Evolutionary conservation across 1,284 basidiomycete genomes (phyloP).

Genomic region (Fomitopsis schrenkii): DNA sequence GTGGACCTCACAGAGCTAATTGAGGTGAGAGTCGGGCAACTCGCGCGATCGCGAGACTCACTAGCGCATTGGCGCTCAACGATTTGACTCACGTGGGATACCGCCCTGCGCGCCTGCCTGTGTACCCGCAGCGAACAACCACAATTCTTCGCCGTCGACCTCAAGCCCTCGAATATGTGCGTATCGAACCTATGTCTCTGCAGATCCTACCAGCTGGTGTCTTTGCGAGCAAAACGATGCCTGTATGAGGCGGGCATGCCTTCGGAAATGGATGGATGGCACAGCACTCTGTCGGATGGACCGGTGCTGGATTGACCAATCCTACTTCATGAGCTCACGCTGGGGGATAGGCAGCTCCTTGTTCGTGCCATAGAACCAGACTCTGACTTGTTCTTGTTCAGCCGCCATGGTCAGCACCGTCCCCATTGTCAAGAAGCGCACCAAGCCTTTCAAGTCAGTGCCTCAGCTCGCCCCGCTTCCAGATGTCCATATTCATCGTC

Average conservation of each 20-base stretch:
- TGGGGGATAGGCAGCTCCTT: too few relatives aligned
- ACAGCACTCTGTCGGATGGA: conserved; percentile 19
- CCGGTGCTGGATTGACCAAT: not conserved
- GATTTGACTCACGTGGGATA: too few relatives aligned
- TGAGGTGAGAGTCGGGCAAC: too few relatives aligned
- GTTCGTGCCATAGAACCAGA: not conserved
- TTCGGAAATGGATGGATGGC: conserved; percentile 22
- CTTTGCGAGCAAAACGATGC: conserved; percentile 17
- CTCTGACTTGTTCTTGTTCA: conserved; percentile 25
- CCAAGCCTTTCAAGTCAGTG: conserved; percentile 88
- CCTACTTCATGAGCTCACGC: not conserved
- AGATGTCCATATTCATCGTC: conserved; percentile 14
- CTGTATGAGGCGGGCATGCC: conserved; percentile 6
- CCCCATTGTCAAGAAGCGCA: conserved; percentile 95
- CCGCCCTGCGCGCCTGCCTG: not conserved
- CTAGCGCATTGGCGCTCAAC: too few relatives aligned
- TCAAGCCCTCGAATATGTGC: conserved; percentile 34
- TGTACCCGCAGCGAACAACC: conserved; percentile 1
- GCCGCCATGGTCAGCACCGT: conserved; percentile 76
- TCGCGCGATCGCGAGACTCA: too few relatives aligned
- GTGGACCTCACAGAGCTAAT: too few relatives aligned
- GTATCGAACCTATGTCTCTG: conserved; percentile 22
- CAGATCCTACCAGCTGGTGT: conserved; percentile 9
- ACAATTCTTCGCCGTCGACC: conserved; percentile 21
- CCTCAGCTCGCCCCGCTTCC: not conserved